phyloP scores from a whole-genome alignment of 78 protist species.

The Dictyostelium capitatum region DNA sequence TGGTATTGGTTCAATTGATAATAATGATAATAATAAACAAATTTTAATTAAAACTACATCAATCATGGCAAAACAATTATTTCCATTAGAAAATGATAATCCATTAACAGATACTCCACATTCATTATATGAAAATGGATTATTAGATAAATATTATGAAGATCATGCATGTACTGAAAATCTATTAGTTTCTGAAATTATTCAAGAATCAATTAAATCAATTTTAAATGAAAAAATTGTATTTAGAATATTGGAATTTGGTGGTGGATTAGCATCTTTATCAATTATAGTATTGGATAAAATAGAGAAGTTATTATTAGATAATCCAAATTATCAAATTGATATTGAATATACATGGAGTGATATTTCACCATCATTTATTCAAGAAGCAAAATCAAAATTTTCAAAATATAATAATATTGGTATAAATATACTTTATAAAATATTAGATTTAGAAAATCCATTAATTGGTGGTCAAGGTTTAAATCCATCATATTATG shows the following conservation, averaged over 20 bases:
- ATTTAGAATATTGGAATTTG: constrained; percentile 2
- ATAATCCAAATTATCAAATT: background rate
- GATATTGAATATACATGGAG: background rate
- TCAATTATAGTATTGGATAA: background rate
- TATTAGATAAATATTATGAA: background rate
- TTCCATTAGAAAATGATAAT: constrained; percentile 3
- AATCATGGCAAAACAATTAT: background rate
- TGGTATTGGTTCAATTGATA: background rate
- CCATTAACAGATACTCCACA: background rate
- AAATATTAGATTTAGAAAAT: background rate
- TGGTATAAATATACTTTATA: background rate
- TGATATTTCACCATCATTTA: background rate
- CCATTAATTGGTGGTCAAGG: background rate
- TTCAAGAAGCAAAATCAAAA: background rate
- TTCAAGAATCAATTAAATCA: constrained; percentile 13
- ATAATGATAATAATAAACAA: background rate
- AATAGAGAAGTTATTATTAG: background rate
- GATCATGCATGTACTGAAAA: no score
- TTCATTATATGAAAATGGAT: background rate
- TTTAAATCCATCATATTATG: constrained; percentile 7
- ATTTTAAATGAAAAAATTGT: background rate
- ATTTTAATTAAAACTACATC: background rate
- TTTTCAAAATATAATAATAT: background rate
- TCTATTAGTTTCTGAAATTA: background rate
- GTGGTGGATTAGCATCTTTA: background rate